Percentiles rank a stretch among this genome's conserved stretches.
These are phyloP conservation scores for Aegle marmelos DNA, from an alignment of 345 rosid genomes.

Conservation along the genomic window DNA sequence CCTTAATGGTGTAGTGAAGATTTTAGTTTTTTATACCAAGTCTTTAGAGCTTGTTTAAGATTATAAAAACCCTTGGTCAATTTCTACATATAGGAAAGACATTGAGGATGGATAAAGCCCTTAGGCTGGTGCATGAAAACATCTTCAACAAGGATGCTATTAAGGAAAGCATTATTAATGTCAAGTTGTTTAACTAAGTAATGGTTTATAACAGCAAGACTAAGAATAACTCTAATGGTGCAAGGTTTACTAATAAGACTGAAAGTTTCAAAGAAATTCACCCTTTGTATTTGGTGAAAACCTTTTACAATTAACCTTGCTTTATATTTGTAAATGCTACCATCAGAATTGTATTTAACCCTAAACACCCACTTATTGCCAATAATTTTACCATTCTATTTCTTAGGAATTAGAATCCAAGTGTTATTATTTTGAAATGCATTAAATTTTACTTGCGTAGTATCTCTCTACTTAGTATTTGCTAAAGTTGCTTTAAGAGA, in stretches of 20 bases:
- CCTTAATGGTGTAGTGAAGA: background rate
- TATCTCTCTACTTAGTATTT: rapidly evolving
- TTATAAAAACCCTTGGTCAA: background rate
- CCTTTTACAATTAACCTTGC: background rate
- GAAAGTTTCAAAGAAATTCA: background rate
- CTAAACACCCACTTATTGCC: background rate
- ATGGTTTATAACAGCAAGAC: background rate
- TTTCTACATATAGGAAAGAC: background rate
- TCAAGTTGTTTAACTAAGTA: background rate
- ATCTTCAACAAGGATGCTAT: background rate
- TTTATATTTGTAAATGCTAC: background rate
- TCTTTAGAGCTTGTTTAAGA: background rate
- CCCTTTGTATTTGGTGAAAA: background rate
- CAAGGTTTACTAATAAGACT: background rate
- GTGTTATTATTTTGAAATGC: background rate
- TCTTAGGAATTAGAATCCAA: background rate
- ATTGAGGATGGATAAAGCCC: background rate
- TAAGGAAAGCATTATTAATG: background rate
- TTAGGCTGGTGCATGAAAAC: background rate
- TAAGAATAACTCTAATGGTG: background rate
- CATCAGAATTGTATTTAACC: background rate
- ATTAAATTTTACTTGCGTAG: background rate
- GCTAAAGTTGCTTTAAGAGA: background rate
- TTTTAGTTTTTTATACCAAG: background rate
- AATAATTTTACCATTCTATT: background rate